Evolutionary conservation across 306 rosid genomes (phyloP), one percentile per base, ranked within the genome.

Genomic region (Erythrophleum fordii): DNA sequence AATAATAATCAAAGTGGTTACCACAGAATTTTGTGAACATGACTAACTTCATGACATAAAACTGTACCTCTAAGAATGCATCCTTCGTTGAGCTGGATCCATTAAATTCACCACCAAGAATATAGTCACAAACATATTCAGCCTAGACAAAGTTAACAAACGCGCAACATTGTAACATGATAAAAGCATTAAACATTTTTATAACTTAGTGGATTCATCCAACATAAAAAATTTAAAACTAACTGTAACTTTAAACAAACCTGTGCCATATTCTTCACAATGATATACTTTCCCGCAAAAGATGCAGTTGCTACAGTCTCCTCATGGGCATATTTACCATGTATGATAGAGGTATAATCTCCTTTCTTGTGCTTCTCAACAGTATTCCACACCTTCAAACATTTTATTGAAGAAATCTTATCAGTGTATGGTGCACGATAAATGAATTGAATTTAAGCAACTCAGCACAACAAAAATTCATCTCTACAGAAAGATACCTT

Each of bases 251-350:
- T 67, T 46, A 76, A 83, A 61, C 78, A 79, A 78, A 95, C 99
- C 99, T 95, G 94, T 45, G 82, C 49, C 92, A 95, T 93, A 81
- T 89, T 93, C 92, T 93, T 95, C 81, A 89, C 98, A 80, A 93
- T 87, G 42, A 95, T 60, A 69, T 90, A 93, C 83, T 84, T 95
- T 52, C 90, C 98, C n/a, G 99, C 98, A 81, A 96, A 96, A 75
- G 99, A 96, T 41, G 99, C 98, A 62, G 98, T 92, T 25, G 99
- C 99, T 49, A 93, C 87, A 58, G 98, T 96, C 80, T 96, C 99
- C 88, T 96, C 98, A 49, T 96, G 99, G 55, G 93, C 60, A 76
- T 96, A 93, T 88, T 93, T 92, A 60, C 99, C 99, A 74, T 92
- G 98, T 81, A 96, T 92, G 17, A 96, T 86, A 26, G 99, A 96